These are phyloP conservation scores for Leptosphaerulina australis DNA, from an alignment of 2,329 filamentous ascomycete genomes.

Conservation along the genomic window DNA sequence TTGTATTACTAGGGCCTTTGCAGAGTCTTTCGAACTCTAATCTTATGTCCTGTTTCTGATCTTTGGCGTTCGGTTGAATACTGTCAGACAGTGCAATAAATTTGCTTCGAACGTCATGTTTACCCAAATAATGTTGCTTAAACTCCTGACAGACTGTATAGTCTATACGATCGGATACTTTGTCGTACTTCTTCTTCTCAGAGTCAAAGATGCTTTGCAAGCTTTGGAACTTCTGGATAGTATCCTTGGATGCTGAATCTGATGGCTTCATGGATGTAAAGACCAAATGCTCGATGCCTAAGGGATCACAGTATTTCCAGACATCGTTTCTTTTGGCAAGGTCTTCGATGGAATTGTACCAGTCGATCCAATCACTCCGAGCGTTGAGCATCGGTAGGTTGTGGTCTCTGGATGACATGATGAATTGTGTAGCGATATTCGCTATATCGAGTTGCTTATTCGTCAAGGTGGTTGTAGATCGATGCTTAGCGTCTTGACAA, in stretches of 20 bases:
- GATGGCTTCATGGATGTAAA: conserved; percentile 11
- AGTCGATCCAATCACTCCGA: conserved; percentile 11
- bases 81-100: not conserved
- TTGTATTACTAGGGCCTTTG: not conserved
- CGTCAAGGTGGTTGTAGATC: too few species aligned
- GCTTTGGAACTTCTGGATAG: conserved; percentile 16
- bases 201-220: conserved; percentile 8
- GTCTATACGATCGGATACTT: conserved; percentile 7
- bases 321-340: conserved; percentile 14
- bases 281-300: conserved; percentile 14
- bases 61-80: not conserved
- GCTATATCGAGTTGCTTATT: too few species aligned
- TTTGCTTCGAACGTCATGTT: not conserved
- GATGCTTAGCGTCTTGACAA: too few species aligned
- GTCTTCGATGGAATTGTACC: conserved; percentile 16
- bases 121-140: not conserved
- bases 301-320: conserved; percentile 16
- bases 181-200: conserved; percentile 7
- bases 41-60: not conserved
- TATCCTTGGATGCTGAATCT: conserved; percentile 17
- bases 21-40: not conserved
- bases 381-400: conserved; percentile 3
- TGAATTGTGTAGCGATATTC: too few species aligned
- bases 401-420: too few species aligned
- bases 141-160: not conserved